Evolutionary conservation across 2,329 filamentous ascomycete genomes (phyloP).

Genomic region (Pestalotiopsis sp.): DNA sequence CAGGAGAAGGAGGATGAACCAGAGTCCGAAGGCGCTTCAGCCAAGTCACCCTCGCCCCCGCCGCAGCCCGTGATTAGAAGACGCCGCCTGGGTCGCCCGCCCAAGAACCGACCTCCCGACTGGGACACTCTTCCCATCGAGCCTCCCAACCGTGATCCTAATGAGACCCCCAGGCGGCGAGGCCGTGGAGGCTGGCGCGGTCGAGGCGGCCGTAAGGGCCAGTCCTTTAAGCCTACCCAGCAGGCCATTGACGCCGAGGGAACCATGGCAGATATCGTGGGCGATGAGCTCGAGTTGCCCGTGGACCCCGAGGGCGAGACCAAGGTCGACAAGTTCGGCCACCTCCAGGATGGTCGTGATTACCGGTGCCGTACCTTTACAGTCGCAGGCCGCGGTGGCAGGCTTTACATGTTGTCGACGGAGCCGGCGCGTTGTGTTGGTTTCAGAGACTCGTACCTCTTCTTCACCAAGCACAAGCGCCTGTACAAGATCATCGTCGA

Average conservation of each 20-base stretch:
- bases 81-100: conserved; percentile 81
- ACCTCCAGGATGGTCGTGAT: conserved; percentile 80
- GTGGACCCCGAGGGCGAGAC: conserved; percentile 86
- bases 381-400: conserved; percentile 77
- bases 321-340: conserved; percentile 90
- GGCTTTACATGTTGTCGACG: conserved; percentile 97
- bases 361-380: conserved; percentile 97
- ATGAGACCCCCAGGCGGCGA: conserved; percentile 61
- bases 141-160: conserved; percentile 53
- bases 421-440: conserved; percentile 96
- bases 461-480: conserved; percentile 97
- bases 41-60: conserved; percentile 55
- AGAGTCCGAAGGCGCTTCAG: conserved; percentile 38
- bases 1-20: conserved; percentile 41
- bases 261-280: conserved; percentile 83
- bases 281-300: conserved; percentile 89
- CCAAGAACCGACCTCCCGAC: conserved; percentile 81
- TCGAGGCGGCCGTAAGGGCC: conserved; percentile 66
- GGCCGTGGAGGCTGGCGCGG: conserved; percentile 73
- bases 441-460: conserved; percentile 96
- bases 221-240: conserved; percentile 74
- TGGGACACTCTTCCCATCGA: conserved; percentile 67
- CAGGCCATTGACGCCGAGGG: conserved; percentile 93
- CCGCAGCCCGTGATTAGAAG: conserved; percentile 68
- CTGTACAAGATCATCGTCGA: conserved; percentile 98